Percentiles rank a stretch among this genome's conserved stretches.
Evolutionary conservation across 2,329 filamentous ascomycete genomes (phyloP).

Genomic region (Ceratocystis colombiana): DNA sequence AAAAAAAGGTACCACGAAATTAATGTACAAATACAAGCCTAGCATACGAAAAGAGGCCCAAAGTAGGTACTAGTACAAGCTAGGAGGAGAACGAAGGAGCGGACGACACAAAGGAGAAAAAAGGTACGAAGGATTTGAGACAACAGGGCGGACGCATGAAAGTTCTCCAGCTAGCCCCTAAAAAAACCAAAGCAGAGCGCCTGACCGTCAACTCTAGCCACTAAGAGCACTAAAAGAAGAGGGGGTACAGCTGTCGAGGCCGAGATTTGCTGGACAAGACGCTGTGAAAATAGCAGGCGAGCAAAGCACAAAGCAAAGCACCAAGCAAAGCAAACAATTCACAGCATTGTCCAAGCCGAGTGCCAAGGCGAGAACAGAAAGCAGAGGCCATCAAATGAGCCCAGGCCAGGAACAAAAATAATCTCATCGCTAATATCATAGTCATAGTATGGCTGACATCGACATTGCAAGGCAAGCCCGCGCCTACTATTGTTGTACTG

Average conservation of each 20-base stretch:
- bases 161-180: not conserved
- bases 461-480: too few relatives aligned
- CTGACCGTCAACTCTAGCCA: not conserved
- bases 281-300: not conserved
- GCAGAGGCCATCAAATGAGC: slow-evolving; percentile 4
- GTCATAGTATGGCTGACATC: too few relatives aligned
- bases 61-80: not conserved
- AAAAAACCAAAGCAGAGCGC: not conserved
- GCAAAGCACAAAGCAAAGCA: not conserved
- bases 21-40: not conserved
- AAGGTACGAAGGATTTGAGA: slow-evolving; percentile 1
- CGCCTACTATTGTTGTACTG: too few relatives aligned
- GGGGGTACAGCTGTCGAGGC: not conserved
- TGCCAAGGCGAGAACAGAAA: not conserved
- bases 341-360: not conserved
- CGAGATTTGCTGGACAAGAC: not conserved
- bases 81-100: not conserved
- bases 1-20: not conserved
- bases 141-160: not conserved
- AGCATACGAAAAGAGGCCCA: not conserved
- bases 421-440: too few relatives aligned
- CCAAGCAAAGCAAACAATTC: not conserved
- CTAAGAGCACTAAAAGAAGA: not conserved
- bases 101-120: not conserved
- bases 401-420: not conserved